Base-by-base conservation (phyloP, 2,329 filamentous ascomycete genomes). In the Aspergillus neoniger region DNA sequence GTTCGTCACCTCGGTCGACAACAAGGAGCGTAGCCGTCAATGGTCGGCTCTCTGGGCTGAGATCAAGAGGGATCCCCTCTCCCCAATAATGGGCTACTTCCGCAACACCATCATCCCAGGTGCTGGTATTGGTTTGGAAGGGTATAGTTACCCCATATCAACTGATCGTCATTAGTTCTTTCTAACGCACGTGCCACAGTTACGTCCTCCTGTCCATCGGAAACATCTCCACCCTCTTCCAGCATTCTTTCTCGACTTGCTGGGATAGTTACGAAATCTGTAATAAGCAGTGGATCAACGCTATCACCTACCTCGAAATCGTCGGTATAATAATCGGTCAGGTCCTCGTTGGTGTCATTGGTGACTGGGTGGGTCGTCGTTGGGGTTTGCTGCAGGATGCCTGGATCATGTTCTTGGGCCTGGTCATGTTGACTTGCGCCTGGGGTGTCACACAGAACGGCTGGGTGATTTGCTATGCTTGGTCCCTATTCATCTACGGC, bases 401-500 rank as follows among this genome's bases (percentile, higher is more conserved):
- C 25, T 55, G 53, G 53, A 47, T 55, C 25, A 55, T 55, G 53
- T 36, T 55, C 23, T 17, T 55, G 5, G 53, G 53, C 6, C 21
- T 55, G 53, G 53, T 55, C 39, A 55, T 55, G 53, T 15, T 55
- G 53, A 41, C 43, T 14, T 44, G 39, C 23, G 53, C 53, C n/a
- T 55, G 53, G 53, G 53, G 53, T 36, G 43, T 44, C 39, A 55
- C 53, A n/a, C 53, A 55, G 17, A 55, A 55, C 25, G 53, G 53
- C 5, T 55, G 53, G 53, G 53, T 55, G 8, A 55, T 55, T 4
- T 55, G 53, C 39, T 55, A 55, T 55, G 53, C 53, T 17, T 55
- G 53, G 53, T 55, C 53, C 4, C 19, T 55, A 1, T 55, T 55
- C 25, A 55, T 55, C 39, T 55, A 55, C 53, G 53, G 53, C 4